Base-by-base conservation (phyloP, 352 stramenopile species). In the Phytophthora quininea region DNA sequence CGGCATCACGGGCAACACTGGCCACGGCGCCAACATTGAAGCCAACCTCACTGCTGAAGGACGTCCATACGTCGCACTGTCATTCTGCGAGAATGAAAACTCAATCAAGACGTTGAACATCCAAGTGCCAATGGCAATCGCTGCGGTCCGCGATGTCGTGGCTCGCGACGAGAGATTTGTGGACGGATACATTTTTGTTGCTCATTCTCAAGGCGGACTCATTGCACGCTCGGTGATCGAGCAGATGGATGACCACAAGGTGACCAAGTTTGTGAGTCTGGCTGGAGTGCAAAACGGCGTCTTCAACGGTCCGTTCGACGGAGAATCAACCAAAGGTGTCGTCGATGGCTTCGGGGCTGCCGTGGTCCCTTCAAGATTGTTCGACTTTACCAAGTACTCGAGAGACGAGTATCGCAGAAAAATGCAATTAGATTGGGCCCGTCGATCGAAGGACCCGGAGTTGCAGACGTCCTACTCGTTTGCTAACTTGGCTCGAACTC, bases 231-330 rank as follows among this genome's bases (percentile, higher is more conserved):
- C 54, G 0, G 74, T 86, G 14, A 57, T 81, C 11, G 71, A 86
- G 62, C 49, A 79, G 46, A 80, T 77, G 74, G 72, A 86, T 38
- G 71, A 83, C 38, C 74, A 86, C 67, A 71, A 76, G 3, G 66
- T 67, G 14, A 6, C 6, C 35, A 40, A 6, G 10, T 40, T 40
- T 40, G 35, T 6, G 35, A 11, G 10, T 6, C 35, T 11, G 10
- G 10, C 6, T 11, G 35, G 35, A 40, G 35, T 11, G 35, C 35
- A 40, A 40, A 40, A 40, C 35, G 35, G 35, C 19, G 19, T 24
- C 19, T 24, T 24, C 19, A 24, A 24, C 19, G 19, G 19, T 24
- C 19, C 19, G 19, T 24, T 24, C 19, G 19, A 24, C 19, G 19
- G 19, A 24, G 19, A 24, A 24, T 24, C 19, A 24, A 24, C 19